These are phyloP conservation scores for Cytidiella melzeri DNA, from an alignment of 768 basidiomycete species.

Conservation along the genomic window DNA sequence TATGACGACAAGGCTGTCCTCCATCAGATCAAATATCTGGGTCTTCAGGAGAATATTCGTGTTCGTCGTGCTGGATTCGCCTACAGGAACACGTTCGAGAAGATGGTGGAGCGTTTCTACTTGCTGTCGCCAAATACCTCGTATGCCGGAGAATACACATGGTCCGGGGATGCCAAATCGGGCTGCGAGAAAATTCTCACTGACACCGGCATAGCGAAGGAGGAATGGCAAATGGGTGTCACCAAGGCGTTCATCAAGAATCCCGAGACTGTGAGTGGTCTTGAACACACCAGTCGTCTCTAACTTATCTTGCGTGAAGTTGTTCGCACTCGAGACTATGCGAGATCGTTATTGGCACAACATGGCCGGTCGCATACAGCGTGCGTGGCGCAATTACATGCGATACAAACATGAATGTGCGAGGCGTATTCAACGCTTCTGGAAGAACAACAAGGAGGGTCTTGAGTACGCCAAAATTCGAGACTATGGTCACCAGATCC, in stretches of 20 bases:
- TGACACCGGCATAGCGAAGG: conserved; percentile 92
- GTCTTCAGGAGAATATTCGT: conserved; percentile 96
- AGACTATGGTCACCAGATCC: conserved; percentile 92
- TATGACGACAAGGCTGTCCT: conserved; percentile 93
- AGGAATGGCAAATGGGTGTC: conserved; percentile 99
- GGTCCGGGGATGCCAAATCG: conserved; percentile 85
- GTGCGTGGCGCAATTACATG: conserved; percentile 94
- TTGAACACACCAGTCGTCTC: neutral
- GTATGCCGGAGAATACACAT: conserved; percentile 98
- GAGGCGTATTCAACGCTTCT: conserved; percentile 92
- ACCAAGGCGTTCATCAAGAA: conserved; percentile 99
- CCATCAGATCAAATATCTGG: conserved; percentile 99
- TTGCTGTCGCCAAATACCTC: conserved; percentile 91
- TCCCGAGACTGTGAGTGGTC: conserved; percentile 78
- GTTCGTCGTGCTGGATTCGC: conserved; percentile 97
- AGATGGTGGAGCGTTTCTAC: conserved; percentile 99
- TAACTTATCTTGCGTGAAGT: conserved; percentile 37
- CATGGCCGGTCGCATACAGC: conserved; percentile 96
- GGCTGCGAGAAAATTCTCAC: conserved; percentile 90
- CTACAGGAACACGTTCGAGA: conserved; percentile 96
- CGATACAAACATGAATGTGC: conserved; percentile 95
- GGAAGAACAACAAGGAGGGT: conserved; percentile 96
- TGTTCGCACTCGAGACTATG: conserved; percentile 98
- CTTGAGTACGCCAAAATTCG: conserved; percentile 84
- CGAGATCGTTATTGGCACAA: conserved; percentile 99